Percentiles rank a stretch among this genome's conserved stretches.
phyloP scores from a whole-genome alignment of 306 rosid species.

The Lathyrus aphaca region DNA sequence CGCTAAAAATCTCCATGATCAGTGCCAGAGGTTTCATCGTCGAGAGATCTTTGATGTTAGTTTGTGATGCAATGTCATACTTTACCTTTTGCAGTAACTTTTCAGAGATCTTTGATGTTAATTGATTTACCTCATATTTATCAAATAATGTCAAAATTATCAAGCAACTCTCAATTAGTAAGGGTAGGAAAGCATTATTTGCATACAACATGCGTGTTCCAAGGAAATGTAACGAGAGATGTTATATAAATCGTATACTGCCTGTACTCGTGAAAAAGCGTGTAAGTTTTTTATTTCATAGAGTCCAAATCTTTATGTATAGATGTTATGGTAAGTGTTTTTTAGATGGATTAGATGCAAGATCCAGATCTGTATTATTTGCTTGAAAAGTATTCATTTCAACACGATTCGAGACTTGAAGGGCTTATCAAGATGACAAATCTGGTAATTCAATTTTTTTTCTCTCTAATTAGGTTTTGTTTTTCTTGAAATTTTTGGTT shows the following conservation, averaged over 20 bases:
- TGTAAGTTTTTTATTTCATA: slow-evolving; percentile 69
- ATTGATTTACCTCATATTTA: slow-evolving; percentile 77
- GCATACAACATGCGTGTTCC: slow-evolving; percentile 88
- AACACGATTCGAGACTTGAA: too few species aligned
- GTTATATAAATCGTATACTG: slow-evolving; percentile 77
- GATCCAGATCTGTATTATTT: too few species aligned
- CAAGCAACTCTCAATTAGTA: slow-evolving; percentile 74
- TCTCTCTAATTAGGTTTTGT: too few species aligned
- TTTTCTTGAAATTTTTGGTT: too few species aligned
- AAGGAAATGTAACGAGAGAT: slow-evolving; percentile 92
- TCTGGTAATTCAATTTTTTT: too few species aligned
- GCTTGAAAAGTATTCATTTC: too few species aligned
- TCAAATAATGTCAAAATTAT: slow-evolving; percentile 84
- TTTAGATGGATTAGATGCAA: slow-evolving; percentile 1
- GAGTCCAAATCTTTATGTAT: slow-evolving; percentile 23
- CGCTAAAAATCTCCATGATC: too few species aligned
- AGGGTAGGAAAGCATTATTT: slow-evolving; percentile 64
- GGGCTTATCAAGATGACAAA: too few species aligned
- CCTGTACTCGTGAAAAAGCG: slow-evolving; percentile 90
- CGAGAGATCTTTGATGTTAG: slow-evolving; percentile 10
- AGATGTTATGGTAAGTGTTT: slow-evolving; percentile 23
- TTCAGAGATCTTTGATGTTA: slow-evolving; percentile 89
- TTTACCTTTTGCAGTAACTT: slow-evolving; percentile 78
- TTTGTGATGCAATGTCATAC: slow-evolving; percentile 21
- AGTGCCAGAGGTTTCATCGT: too few species aligned